Base-by-base conservation (phyloP, 371 early-diverging fungal genomes). In the Saksenaea oblongispora region DNA sequence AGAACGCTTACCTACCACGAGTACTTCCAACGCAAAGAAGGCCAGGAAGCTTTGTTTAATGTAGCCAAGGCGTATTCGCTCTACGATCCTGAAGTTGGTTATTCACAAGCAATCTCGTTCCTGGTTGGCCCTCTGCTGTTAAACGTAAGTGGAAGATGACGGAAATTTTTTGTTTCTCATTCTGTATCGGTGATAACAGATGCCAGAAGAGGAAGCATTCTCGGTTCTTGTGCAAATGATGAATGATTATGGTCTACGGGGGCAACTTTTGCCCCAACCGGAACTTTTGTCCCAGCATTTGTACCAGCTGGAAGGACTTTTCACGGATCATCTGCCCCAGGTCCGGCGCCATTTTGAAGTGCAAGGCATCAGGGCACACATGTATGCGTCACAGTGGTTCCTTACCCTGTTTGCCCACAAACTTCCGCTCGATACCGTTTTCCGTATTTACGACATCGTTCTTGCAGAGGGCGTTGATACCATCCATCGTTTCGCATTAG, bases 201-300 rank as follows among this genome's bases (percentile, higher is more conserved):
- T 95, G 96, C 95, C 96, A 9, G 97, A 97, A 61, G 97, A 95
- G 70, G 94, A 96, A 70, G 94, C 96, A 0, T 98, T 98, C 75
- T 91, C 93, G 73, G 87, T 93, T 26, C 75, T 96, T 10, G 95
- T 93, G 8, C 83, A 88, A 36, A 74, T 97, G 63, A 96, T 98
- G 97, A 78, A 83, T 65, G 75, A 77, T 14, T 96, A 94, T 64
- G 83, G 84, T 42, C 83, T 98, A 67, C 90, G 97, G 41, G 91
- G 89, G 2, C 90, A 95, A 60, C 97, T 89, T 62, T 82, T 93
- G 36, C 93, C 97, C 0, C 83, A 87, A 58, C 91, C 93, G 91
- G 83, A 88, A 31, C 84, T 89, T 22, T 81, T 97, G 54, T 90
- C 92, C 39, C 83, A 92, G 59, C 81, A 93, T 24, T 73, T 96